Evolutionary conservation across 2,329 filamentous ascomycete species (phyloP), one percentile per base, ranked within the genome.

Genomic region (Stemphylium beticola): DNA sequence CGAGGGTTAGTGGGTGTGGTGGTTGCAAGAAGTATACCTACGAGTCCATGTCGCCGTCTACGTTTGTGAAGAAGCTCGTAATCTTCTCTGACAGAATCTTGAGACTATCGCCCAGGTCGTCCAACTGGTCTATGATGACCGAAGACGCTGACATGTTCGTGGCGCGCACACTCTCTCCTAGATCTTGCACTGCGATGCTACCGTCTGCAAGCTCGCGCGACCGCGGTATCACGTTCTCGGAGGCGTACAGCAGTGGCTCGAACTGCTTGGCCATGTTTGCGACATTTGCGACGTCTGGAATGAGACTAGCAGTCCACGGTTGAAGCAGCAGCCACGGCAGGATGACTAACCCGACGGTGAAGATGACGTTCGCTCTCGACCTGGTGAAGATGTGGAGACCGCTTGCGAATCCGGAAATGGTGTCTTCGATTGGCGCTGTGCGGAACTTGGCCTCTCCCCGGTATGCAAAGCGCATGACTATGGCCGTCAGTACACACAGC

Each of bases 211-310:
- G 80, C 60, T 96, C 91, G 53, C 89, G 87, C 36, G 96, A 92
- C 70, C 96, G 92, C 32, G 87, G 85, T 38, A 92, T 87, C 9
- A 92, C 92, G 71, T 93, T 90, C 69, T 97, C 92, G 0, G 92
- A 96, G 72, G 96, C 96, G 79, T 95, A 95, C 59, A 98, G 96
- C 40, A 97, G 83, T 4, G 93, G 93, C 74, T 97, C 93, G 69
- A 97, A 96, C 9, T 92, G 92, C 66, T 91, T 91, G 44, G 93
- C 93, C 61, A 98, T 85, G 46, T 89, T 88, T 4, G 93, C 93
- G 20, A 97, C 89, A 74, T 96, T 96, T 71, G 96, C 89, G 14
- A 98, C 82, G 72, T 97, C 93, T 0, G 91, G 91, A 2, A 90
- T 88, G 1, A 90, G 85, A 11, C 82, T 86, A 33, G 84, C 82